These are phyloP conservation scores for Suillus discolor DNA, from an alignment of 768 basidiomycete genomes.

Conservation along the genomic window DNA sequence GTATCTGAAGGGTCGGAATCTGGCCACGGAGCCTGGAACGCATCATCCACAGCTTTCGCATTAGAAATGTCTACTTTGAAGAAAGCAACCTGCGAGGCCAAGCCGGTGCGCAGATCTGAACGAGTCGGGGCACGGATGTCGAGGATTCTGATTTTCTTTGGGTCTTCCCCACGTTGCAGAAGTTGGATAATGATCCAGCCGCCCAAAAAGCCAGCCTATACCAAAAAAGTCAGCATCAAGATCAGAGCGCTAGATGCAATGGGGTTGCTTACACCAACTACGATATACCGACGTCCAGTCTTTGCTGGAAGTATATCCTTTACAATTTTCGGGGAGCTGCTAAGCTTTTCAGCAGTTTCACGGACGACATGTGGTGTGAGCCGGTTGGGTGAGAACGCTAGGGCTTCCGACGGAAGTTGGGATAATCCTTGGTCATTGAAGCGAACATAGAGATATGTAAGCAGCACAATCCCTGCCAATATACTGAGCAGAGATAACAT, in stretches of 20 bases:
- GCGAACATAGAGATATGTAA: conserved; percentile 40
- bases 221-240: not conserved
- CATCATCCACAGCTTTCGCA: conserved; percentile 51
- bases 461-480: conserved; percentile 9
- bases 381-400: conserved; percentile 54
- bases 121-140: conserved; percentile 68
- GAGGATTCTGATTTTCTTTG: conserved; percentile 61
- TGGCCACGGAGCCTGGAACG: conserved; percentile 70
- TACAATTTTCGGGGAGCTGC: conserved; percentile 35
- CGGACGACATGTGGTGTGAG: conserved; percentile 45
- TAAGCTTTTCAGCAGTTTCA: conserved; percentile 40
- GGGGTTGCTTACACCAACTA: conserved; percentile 61
- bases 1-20: conserved; percentile 21
- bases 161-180: conserved; percentile 70
- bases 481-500: conserved; percentile 22
- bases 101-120: conserved; percentile 54
- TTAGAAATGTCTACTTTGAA: conserved; percentile 62
- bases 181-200: conserved; percentile 78
- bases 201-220: conserved; percentile 72
- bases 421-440: conserved; percentile 58
- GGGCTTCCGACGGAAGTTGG: conserved; percentile 49
- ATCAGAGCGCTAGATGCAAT: not conserved
- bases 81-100: conserved; percentile 56
- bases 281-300: conserved; percentile 75
- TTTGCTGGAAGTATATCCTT: conserved; percentile 58